Conservation (phyloP, 2,329 filamentous ascomycete species). For the Diplodia scrobiculata region DNA sequence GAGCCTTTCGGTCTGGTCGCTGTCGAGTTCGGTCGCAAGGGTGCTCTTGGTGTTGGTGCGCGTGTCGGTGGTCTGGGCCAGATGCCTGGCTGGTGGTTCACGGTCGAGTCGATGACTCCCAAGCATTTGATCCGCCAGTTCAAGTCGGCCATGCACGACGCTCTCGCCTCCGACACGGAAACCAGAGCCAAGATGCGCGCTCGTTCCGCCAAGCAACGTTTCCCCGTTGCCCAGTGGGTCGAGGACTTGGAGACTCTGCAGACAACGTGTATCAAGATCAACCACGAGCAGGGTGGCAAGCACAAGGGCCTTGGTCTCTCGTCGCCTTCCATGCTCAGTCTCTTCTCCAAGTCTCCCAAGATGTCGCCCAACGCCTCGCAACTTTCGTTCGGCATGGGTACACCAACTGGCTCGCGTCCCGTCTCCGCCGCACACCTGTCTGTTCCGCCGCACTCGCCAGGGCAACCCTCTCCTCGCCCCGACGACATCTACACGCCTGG, state of each 20-base stretch:
- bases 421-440: slow-evolving; percentile 2
- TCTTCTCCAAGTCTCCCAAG: slow-evolving; percentile 13
- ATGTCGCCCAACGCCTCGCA: slow-evolving; percentile 14
- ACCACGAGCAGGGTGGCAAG: slow-evolving; percentile 14
- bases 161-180: slow-evolving; percentile 59
- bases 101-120: slow-evolving; percentile 65
- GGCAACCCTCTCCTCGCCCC: slow-evolving; percentile 8
- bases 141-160: slow-evolving; percentile 64
- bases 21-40: slow-evolving; percentile 69
- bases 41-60: slow-evolving; percentile 66
- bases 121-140: slow-evolving; percentile 66
- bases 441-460: slow-evolving; percentile 7
- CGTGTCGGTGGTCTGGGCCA: slow-evolving; percentile 67
- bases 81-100: slow-evolving; percentile 73
- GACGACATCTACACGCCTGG: slow-evolving; percentile 18
- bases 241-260: slow-evolving; percentile 66
- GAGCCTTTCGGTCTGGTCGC: slow-evolving; percentile 70
- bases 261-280: slow-evolving; percentile 56
- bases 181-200: slow-evolving; percentile 65
- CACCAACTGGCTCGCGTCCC: slow-evolving; percentile 30
- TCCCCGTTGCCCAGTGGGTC: slow-evolving; percentile 68
- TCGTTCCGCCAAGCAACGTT: slow-evolving; percentile 65
- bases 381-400: slow-evolving; percentile 26
- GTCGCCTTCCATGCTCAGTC: slow-evolving; percentile 12
- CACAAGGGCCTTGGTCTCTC: slow-evolving; percentile 32